phyloP scores from a whole-genome alignment of 352 stramenopile genomes.

The Pythium scleroteichum region DNA sequence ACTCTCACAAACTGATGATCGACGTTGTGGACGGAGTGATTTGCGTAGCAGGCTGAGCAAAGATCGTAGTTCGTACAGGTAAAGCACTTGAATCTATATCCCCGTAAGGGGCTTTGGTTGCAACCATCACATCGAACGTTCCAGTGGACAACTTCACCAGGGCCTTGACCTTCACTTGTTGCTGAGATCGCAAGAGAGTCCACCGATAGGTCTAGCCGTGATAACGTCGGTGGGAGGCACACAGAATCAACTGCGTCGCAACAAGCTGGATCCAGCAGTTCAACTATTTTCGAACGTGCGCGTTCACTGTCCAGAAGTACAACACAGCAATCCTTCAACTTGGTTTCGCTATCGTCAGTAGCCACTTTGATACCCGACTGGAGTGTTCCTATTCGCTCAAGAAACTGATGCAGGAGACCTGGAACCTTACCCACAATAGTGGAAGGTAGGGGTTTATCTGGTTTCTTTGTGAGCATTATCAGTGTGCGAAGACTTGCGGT shows the following conservation, averaged over 20 bases:
- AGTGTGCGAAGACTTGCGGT: conserved; percentile 14
- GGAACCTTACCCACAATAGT: background rate
- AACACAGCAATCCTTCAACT: conserved; percentile 38
- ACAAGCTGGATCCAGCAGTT: conserved; percentile 35
- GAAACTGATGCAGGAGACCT: background rate
- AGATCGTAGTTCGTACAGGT: conserved; percentile 78
- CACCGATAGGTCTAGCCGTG: conserved; percentile 6
- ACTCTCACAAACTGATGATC: conserved; percentile 75
- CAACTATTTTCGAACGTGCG: conserved; percentile 41
- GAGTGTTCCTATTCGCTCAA: conserved; percentile 21
- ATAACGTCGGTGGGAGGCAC: conserved; percentile 10
- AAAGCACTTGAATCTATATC: conserved; percentile 80
- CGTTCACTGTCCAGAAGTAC: conserved; percentile 55
- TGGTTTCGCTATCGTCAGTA: conserved; percentile 20
- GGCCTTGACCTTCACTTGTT: conserved; percentile 1
- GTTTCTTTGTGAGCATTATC: conserved; percentile 4
- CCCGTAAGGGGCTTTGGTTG: conserved; percentile 63
- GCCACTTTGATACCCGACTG: conserved; percentile 21
- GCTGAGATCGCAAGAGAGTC: background rate
- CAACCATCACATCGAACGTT: conserved; percentile 82
- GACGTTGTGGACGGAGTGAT: conserved; percentile 47
- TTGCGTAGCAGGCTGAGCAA: conserved; percentile 65
- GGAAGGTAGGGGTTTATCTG: background rate
- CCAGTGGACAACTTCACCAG: conserved; percentile 43
- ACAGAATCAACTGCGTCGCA: background rate